Base-by-base conservation (phyloP, 768 basidiomycete genomes). In the Tephrocybe sp. region DNA sequence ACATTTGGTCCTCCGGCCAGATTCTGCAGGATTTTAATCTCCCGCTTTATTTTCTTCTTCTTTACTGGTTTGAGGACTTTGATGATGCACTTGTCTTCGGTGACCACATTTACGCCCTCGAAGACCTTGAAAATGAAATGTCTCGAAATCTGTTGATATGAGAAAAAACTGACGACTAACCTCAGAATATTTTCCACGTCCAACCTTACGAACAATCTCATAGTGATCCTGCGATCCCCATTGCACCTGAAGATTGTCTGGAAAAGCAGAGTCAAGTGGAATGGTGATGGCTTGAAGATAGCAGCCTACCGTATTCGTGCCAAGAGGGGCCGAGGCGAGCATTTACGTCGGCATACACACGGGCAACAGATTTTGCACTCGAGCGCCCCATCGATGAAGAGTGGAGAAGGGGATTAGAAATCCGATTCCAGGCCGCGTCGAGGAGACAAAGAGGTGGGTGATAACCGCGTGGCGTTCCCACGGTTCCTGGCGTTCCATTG, bases 21-120 rank as follows among this genome's bases (percentile, higher is more conserved):
- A 66, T 97, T 97, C 70, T 94, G 93, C 21, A 98, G 73, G 61
- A 98, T 95, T 77, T 97, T 97, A 68, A 98, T 97, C 73, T 98
- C 95, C 55, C 95, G 81, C 74, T 97, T 97, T 71, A 97, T 97
- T 74, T 98, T 98, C 83, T 98, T 98, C 83, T 98, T 97, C 80
- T 98, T 98, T 33, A 98, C 94, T 0, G 95, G 95, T 69, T 98
- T 98, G 58, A 98, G 78, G 25, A 98, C 95, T 69, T 98, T 98
- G 74, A 98, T 94, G 69, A 95, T 95, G 67, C 93, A 94, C 71
- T 94, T 94, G 70, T 91, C 88, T 60, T 92, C 89, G 53, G 86
- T 88, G 44, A 88, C 83, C 53, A 93, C 84, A 65, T 94, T 91
- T 62, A 95, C 83, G 6, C 94, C 94, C 69, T 95, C 93, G 59